Conservation (phyloP, 73 alveolate species). For the Stentor coeruleus region DNA sequence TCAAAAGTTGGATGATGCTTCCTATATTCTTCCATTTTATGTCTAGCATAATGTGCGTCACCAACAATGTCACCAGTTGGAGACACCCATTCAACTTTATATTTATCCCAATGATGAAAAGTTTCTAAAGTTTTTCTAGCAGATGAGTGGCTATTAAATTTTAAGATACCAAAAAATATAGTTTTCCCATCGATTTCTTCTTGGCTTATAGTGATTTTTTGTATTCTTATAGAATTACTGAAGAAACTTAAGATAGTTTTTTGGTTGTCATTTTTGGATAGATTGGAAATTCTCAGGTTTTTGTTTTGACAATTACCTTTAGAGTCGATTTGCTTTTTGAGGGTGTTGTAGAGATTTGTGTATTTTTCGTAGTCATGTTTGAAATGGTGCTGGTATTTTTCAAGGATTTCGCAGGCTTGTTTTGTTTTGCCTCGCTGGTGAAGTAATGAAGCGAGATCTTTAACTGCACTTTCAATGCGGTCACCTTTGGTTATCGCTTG, state of each 20-base stretch:
- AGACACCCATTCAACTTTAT: not conserved
- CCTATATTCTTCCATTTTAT: no score
- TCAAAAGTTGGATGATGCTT: no score
- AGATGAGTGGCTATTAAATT: not conserved
- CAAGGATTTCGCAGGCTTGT: not conserved
- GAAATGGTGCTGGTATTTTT: not conserved
- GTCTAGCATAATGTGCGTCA: not conserved
- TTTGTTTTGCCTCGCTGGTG: not conserved
- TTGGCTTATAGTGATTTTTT: not conserved
- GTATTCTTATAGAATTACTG: not conserved
- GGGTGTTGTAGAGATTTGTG: not conserved
- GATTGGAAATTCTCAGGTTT: not conserved
- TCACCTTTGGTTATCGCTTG: not conserved
- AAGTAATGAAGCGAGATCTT: not conserved
- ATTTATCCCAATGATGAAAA: not conserved
- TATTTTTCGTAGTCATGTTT: not conserved
- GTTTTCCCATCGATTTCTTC: not conserved
- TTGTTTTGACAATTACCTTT: not conserved
- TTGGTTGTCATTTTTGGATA: not conserved
- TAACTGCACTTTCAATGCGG: not conserved
- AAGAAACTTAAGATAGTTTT: not conserved
- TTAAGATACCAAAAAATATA: no score
- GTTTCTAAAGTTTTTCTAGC: conserved; percentile 1
- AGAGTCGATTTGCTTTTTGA: not conserved
- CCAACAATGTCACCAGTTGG: not conserved